Evolutionary conservation across 208 protist genomes (phyloP).

Genomic region (Herpetomonas samuelpessoai): DNA sequence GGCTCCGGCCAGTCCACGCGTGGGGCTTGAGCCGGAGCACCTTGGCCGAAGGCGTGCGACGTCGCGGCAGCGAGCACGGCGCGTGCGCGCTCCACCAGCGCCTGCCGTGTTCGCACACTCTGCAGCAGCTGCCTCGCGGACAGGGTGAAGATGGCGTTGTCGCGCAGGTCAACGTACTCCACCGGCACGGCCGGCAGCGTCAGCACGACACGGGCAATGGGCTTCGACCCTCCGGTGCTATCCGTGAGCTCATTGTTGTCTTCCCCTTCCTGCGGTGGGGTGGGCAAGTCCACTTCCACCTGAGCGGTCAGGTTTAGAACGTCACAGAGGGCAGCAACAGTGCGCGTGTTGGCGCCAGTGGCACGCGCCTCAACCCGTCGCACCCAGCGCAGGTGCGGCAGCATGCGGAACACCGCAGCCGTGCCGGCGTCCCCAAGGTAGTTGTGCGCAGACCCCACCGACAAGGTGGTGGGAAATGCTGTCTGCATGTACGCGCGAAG

Average conservation of each 20-base stretch:
- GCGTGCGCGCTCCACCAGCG: neutral
- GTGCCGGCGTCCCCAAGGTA: slow-evolving; percentile 70
- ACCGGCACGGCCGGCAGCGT: slow-evolving; percentile 9
- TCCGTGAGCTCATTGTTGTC: no score
- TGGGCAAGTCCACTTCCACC: no score
- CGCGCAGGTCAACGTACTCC: slow-evolving; percentile 35
- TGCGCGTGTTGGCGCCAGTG: slow-evolving; percentile 37
- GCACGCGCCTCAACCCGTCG: slow-evolving; percentile 35
- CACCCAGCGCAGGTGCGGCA: slow-evolving; percentile 69
- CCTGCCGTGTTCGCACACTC: slow-evolving; percentile 14
- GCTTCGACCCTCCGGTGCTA: slow-evolving; percentile 25
- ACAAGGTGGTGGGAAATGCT: slow-evolving; percentile 38
- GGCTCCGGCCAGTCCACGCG: neutral
- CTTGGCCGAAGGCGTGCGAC: no score
- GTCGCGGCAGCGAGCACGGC: neutral
- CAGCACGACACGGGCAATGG: slow-evolving; percentile 14
- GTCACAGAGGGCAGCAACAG: slow-evolving; percentile 26
- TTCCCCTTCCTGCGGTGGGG: no score
- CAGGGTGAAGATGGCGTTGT: slow-evolving; percentile 37
- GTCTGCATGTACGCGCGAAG: slow-evolving; percentile 18
- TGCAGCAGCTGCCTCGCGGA: slow-evolving; percentile 30
- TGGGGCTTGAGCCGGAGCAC: neutral
- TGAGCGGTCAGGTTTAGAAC: slow-evolving; percentile 12
- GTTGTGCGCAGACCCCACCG: slow-evolving; percentile 16
- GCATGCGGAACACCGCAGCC: slow-evolving; percentile 56